Evolutionary conservation across 495 filamentous ascomycete genomes (phyloP), one percentile per base, ranked within the genome.

Genomic region (Hypoxylon intermedium): DNA sequence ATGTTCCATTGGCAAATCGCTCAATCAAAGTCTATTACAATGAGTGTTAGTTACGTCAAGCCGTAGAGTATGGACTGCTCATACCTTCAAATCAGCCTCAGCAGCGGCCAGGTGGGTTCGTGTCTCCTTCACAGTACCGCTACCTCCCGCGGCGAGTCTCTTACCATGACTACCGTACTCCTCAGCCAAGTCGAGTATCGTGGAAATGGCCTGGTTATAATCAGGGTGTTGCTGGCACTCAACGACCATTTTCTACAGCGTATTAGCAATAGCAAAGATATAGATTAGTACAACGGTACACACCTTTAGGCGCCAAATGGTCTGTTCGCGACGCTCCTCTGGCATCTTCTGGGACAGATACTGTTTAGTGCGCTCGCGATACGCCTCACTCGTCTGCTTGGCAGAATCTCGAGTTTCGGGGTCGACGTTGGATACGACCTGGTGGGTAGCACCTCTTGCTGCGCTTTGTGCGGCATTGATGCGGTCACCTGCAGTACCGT

Each of bases 211-310:
- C 68, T 86, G 85, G 55, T 92, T 84, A 72, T 98, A 98, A 60
- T 98, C 94, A 46, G 87, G 84, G 69, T 97, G 94, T 33, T 91
- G 87, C 72, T 98, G 94, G 52, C 96, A 89, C 79, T 98, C 94
- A 51, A 97, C 82, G 20, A 98, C 76, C 90, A 98, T 96, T 84
- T 97, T 98, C 85, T 79, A 31, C 21, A 74, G 57, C n/a, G 43
- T 21, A n/a, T n/a, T n/a, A n/a, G n/a, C 1, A 9, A 9, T 23
- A 9, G 24, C 1, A 38, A 9, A 6, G 6, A 15, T 38, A 6
- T 38, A 2, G 13, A 24, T 2, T 33, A 4, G 24, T 26, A 1
- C 26, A 15, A 15, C 12, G 3, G 5, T 33, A 37, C 72, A 18
- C 63, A 77, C 77, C 72, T 97, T 98, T 53, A 98, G 73, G 42